Evolutionary conservation across 2,329 filamentous ascomycete species (phyloP), one percentile per base, ranked within the genome.

Genomic region (Aspergillus chevalieri): DNA sequence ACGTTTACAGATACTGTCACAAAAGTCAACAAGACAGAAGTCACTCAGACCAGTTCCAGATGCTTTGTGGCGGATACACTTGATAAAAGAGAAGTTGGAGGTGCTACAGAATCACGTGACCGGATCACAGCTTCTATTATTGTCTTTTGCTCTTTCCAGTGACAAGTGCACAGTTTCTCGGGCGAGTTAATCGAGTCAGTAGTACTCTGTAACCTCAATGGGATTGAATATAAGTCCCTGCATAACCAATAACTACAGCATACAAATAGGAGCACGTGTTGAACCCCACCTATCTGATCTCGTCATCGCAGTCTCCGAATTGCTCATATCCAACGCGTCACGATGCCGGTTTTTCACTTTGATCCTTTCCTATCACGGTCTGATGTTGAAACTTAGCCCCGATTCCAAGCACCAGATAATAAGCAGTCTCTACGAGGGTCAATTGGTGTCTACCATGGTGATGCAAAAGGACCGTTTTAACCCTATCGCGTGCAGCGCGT

Each of bases 291-390:
- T 12, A 43, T 33, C 36, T 33, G 15, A 51, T 53, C 47, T 56
- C 57, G 52, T 45, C 56, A 60, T 60, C 52, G 48, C 41, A 50
- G 52, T 39, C 39, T 34, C 53, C 44, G 24, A 24, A 55, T 58
- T 58, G 56, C 57, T 58, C 57, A 60, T 60, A 51, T 33, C 26
- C 47, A 42, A 38, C 44, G 42, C 22, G 10, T 28, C 22, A 19
- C 38, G 22, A 28, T 2, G 3, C 12, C 38, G 8, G 7, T n/a
- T 30, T 15, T 10, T 21, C n/a, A 15, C 38, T n/a, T n/a, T 15
- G 24, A 41, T 43, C 46, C 26, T 39, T 41, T 41, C 38, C 38
- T 12, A 19, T 41, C 10, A 6, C 17, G 4, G 38, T 22, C 15
- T 21, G 8, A 19, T 19, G 17, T 4, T 22, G 6, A 24, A 42